phyloP scores from a whole-genome alignment of 257 asterid species.

The Primulina tabacum region DNA sequence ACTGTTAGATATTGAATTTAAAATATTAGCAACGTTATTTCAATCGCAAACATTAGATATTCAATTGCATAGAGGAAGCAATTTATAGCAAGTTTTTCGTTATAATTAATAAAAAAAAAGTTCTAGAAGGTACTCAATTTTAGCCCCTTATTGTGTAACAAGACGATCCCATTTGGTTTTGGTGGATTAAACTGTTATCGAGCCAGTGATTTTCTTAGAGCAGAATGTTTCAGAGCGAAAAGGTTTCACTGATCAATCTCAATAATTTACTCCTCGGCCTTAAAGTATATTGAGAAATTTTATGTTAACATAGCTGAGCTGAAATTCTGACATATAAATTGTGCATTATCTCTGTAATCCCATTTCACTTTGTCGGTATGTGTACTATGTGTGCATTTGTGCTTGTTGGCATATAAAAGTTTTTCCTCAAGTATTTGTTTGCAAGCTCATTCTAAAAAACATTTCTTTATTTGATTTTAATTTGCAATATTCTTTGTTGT shows the following conservation, averaged over 20 bases:
- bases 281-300: neutral
- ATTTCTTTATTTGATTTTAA: neutral
- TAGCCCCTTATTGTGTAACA: neutral
- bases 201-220: neutral
- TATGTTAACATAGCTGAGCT: neutral
- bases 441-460: neutral
- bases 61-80: neutral
- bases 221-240: neutral
- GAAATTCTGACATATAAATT: neutral
- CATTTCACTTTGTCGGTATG: neutral
- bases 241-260: neutral
- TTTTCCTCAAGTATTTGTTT: neutral
- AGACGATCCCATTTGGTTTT: neutral
- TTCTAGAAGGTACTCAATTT: neutral
- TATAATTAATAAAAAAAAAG: slow-evolving; percentile 1
- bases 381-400: neutral
- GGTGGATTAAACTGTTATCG: neutral
- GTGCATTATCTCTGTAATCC: neutral
- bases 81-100: neutral
- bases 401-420: neutral
- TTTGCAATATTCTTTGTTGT: neutral
- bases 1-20: no score
- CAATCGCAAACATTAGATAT: no score
- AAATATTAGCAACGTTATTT: no score
- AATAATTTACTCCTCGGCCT: neutral